These are phyloP conservation scores for Hericium erinaceus DNA, from an alignment of 768 basidiomycete genomes.

Conservation along the genomic window DNA sequence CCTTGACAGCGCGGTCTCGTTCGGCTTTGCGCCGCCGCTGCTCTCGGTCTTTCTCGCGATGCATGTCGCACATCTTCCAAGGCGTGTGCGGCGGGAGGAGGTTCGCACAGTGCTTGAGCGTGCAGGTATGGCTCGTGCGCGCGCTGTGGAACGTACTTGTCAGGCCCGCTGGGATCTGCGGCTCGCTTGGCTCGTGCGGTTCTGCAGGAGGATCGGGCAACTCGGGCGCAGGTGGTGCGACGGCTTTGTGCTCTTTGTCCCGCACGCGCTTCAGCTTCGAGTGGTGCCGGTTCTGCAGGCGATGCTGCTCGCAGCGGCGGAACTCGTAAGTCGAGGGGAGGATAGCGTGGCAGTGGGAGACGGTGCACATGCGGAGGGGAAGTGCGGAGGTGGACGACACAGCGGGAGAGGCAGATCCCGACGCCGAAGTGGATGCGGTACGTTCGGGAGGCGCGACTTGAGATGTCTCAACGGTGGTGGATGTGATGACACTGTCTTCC, in stretches of 20 bases:
- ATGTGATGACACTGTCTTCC: constrained; percentile 7
- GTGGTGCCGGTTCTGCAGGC: constrained; percentile 46
- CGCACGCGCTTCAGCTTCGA: constrained; percentile 41
- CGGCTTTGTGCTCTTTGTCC: constrained; percentile 37
- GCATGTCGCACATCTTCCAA: constrained; percentile 42
- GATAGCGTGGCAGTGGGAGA: constrained; percentile 46
- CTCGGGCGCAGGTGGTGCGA: constrained; percentile 3
- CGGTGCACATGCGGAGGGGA: constrained; percentile 43
- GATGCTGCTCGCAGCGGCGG: constrained; percentile 48
- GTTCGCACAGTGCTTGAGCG: constrained; percentile 33
- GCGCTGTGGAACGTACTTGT: constrained; percentile 2
- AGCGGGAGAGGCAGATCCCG: too few relatives aligned
- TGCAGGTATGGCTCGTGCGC: constrained; percentile 29
- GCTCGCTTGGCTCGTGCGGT: constrained; percentile 2
- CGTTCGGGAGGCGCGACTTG: too few relatives aligned
- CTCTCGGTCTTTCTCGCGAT: constrained; percentile 28
- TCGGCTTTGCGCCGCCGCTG: constrained; percentile 22
- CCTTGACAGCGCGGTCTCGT: constrained; percentile 12
- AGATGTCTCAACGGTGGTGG: too few relatives aligned
- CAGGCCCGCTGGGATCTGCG: constrained; percentile 23
- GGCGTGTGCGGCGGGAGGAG: constrained; percentile 31
- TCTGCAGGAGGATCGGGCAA: not conserved
- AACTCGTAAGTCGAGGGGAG: constrained; percentile 38
- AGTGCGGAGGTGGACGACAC: constrained; percentile 14
- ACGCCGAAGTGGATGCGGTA: too few relatives aligned